Base-by-base conservation (phyloP, 495 filamentous ascomycete species). In the Xylaria intraflava region DNA sequence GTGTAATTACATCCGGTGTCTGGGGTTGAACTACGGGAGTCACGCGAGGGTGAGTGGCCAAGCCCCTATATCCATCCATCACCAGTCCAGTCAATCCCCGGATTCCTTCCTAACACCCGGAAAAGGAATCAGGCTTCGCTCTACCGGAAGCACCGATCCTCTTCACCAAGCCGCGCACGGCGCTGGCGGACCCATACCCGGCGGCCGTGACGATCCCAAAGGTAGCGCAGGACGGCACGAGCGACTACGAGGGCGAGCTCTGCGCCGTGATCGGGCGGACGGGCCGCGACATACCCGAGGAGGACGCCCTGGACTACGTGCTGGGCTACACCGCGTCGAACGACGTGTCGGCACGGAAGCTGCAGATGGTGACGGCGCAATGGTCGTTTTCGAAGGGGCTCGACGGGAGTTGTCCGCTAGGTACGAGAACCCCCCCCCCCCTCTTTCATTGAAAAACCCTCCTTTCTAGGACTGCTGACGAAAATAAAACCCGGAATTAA, bases 201-300 rank as follows among this genome's bases (percentile, higher is more conserved):
- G 74, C 74, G 49, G 43, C 64, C 30, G 70, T 77, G 49, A 68
- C 63, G 31, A 65, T 79, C 10, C 76, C 73, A 5, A 71, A 66
- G 39, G 56, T 61, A 46, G 73, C 72, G 0, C 74, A 77, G 46
- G 72, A 73, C 49, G 67, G 55, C n/a, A 69, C 68, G 33, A 74
- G 69, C 41, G 78, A 81, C 61, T 78, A 74, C 68, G 74, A 77
- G 61, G 71, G 69, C 8, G 75, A 78, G 56, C 68, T 78, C 12
- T 70, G 68, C 35, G 65, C 73, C 46, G 66, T 78, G 17, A 69
- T 78, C 33, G 71, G 74, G 35, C 70, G 69, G 51, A 66, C 66
- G 33, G 69, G 67, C 46, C 77, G 76, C 61, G 70, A 77, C 54
- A 72, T 78, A 14, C 60, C 61, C 39, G 75, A 74, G 60, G 65